Base-by-base conservation (phyloP, 1,284 basidiomycete species). In the Rhodotorula sp. region DNA sequence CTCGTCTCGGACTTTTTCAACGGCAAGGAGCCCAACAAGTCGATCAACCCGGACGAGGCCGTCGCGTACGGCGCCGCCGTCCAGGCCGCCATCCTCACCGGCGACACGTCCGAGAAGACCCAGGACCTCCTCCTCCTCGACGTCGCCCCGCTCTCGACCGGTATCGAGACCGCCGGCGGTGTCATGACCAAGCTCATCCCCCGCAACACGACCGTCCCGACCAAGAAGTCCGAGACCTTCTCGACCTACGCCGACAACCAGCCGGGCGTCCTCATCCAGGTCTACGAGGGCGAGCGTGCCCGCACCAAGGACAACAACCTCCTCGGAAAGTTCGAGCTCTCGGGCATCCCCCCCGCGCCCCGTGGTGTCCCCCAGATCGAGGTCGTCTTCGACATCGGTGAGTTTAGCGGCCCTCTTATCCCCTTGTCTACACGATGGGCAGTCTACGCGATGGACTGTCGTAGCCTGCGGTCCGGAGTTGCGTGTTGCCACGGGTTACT, bases 181-280 rank as follows among this genome's bases (percentile, higher is more conserved):
- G 94, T 99, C 79, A 97, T 98, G 78, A 79, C 76, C 87, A 94
- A 93, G 85, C 90, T 79, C 71, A 79, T 79, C 60, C 75, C 75
- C 63, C 72, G 74, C 77, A 99, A 99, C 88, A 98, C 97, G 78
- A 97, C 94, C 67, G 92, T 99, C 78, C 96, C 96, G 64, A 98
- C 96, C 81, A 98, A 97, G 87, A 98, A 98, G 87, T 93, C 93
- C 39, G 93, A 98, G 71, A 75, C 71, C 47, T 74, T 74, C 72
- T 97, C 96, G 63, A 99, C 97, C 57, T 97, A 96, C 86, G 90
- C 94, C 77, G 96, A 99, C 87, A 98, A 99, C 87, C 97, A 99
- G 84, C 93, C 95, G 74, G 93, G 93, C 87, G 96, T 99, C 69
- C 87, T 97, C 81, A 97, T 99, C 84, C 96, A 97, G 84, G 96